Conservation (phyloP, 2,329 filamentous ascomycete species). For the Ceratocystis huliohia region DNA sequence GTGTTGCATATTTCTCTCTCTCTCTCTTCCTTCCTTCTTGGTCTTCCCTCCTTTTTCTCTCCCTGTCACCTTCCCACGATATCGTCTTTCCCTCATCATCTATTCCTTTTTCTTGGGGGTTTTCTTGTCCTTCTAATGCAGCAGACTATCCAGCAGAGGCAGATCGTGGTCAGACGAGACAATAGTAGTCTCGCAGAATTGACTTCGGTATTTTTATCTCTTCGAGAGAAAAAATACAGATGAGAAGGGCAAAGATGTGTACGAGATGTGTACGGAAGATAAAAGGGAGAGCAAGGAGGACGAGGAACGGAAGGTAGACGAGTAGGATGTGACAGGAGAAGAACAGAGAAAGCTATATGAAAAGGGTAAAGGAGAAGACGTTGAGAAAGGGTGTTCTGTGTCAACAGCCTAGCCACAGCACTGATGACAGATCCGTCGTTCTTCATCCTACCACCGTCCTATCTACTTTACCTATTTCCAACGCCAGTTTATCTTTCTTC, state of each 20-base stretch:
- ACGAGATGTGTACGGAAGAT: not conserved
- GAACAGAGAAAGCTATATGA: not conserved
- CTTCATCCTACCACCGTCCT: too few relatives aligned
- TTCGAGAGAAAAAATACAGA: not conserved
- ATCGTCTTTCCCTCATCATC: too few relatives aligned
- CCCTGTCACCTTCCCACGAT: constrained; percentile 1
- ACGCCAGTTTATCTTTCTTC: too few relatives aligned
- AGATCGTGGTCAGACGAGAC: constrained; percentile 4
- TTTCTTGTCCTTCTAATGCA: constrained; percentile 10
- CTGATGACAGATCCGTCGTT: too few relatives aligned
- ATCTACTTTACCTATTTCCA: too few relatives aligned
- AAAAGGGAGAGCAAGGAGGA: not conserved
- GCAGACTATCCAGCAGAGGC: not conserved
- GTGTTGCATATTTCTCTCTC: constrained; percentile 26
- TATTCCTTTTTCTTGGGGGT: not conserved
- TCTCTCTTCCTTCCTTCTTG: constrained; percentile 22
- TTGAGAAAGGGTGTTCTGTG: not conserved
- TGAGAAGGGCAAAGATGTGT: not conserved
- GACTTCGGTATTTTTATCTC: not conserved
- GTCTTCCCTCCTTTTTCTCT: constrained; percentile 23
- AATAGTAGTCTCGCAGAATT: not conserved
- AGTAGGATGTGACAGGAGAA: not conserved
- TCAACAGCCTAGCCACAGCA: not conserved
- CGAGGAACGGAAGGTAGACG: not conserved
- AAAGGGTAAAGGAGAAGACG: not conserved